Base-by-base conservation (phyloP, 495 filamentous ascomycete genomes). In the Penicillium canariense region DNA sequence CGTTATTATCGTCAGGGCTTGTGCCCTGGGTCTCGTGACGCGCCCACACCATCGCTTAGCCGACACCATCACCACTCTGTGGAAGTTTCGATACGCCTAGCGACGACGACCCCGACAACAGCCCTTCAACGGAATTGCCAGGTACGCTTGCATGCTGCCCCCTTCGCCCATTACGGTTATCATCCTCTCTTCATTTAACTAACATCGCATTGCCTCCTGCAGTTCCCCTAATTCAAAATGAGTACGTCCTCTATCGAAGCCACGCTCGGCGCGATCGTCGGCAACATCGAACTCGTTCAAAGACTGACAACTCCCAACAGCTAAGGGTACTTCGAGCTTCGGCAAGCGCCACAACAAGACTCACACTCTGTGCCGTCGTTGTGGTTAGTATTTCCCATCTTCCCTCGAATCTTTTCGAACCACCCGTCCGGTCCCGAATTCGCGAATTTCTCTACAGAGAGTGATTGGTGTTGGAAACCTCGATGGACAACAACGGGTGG, bases 301-400 rank as follows among this genome's bases (percentile, higher is more conserved):
- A 52, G 26, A 77, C 77, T 83, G 62, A 81, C 72, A 68, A 69
- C 60, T 46, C 59, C 59, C 55, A 77, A 48, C 68, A 85, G 83
- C 85, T 73, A 96, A 96, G 89, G 91, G 91, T 85, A 96, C 91
- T 72, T 91, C 88, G 74, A 91, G 87, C 81, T 96, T 96, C 77
- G 92, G 91, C 78, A 94, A 93, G 85, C 90, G 90, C 84, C 90
- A 98, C 84, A 98, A 93, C 83, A 98, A 98, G 84, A 90, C 95
- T 77, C 94, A 98, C 84, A 94, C 90, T 67, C 84, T 98, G 75
- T 98, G 94, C 89, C 86, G 95, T 83, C 95, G 94, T 77, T 98
- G 94, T 87, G 94, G 94, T 96, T 74, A 82, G 87, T 88, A 82
- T 70, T 61, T 39, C 53, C 30, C 18, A 27, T 35, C 56, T 54